These are phyloP conservation scores for Eruca vesicaria DNA, from an alignment of 441 rosid species.

Conservation along the genomic window DNA sequence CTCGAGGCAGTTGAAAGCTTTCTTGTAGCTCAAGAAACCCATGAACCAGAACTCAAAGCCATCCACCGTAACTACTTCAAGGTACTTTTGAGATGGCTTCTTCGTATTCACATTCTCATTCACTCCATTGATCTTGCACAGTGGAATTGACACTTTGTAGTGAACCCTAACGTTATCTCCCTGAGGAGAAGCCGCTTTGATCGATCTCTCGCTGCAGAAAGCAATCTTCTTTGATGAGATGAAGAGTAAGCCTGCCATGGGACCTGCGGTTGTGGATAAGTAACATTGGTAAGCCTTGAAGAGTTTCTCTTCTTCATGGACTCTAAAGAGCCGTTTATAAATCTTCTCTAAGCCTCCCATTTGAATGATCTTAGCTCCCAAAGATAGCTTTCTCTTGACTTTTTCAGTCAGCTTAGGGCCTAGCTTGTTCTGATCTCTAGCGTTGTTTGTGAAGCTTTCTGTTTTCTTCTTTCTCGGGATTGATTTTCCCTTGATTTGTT, in stretches of 20 bases:
- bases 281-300: constrained; percentile 38
- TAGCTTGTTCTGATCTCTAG: not conserved
- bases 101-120: too few relatives aligned
- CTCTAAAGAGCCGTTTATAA: constrained; percentile 46
- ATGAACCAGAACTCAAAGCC: constrained; percentile 76
- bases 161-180: constrained; percentile 44
- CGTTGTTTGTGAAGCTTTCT: constrained; percentile 18
- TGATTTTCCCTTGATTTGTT: constrained; percentile 7
- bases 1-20: constrained; percentile 48
- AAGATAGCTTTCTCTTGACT: constrained; percentile 58
- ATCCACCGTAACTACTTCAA: too few relatives aligned
- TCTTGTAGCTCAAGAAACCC: too few relatives aligned
- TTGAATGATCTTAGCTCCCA: constrained; percentile 66
- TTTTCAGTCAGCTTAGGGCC: constrained; percentile 24
- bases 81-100: constrained; percentile 55
- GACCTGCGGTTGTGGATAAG: constrained; percentile 70
- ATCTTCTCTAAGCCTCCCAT: constrained; percentile 62
- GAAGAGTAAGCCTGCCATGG: constrained; percentile 67
- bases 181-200: constrained; percentile 52
- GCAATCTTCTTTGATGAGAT: constrained; percentile 39
- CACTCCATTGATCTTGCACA: too few relatives aligned
- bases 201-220: constrained; percentile 70
- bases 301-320: constrained; percentile 36
- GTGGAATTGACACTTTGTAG: constrained; percentile 55
- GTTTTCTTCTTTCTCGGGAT: constrained; percentile 39